Evolutionary conservation across 345 rosid species (phyloP), one percentile per base, ranked within the genome.

Genomic region (Salix exigua): DNA sequence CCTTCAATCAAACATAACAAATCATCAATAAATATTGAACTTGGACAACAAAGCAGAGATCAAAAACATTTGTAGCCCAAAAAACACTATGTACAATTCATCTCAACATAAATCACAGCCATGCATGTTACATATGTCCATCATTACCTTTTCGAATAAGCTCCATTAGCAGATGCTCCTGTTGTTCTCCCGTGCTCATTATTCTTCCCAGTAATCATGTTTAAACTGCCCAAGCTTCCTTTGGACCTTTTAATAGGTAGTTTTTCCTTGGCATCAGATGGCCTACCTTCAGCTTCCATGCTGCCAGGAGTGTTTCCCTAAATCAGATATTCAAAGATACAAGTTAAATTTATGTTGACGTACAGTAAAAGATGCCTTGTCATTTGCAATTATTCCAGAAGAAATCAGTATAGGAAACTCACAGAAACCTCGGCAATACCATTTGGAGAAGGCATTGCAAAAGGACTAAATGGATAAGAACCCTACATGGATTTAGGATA

Each of bases 141-240:
- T 25, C 75, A 70, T 86, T 73, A 89, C 99, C 99, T 93, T 86
- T 93, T 96, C 21, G 97, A 91, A 83, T 89, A 88, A 83, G 72
- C 89, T 69, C 97, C 98, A 79, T 93, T 93, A 23, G 97, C 93
- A 82, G 96, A 85, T 66, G 89, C 83, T 75, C 90, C 95, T 5
- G 91, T 81, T 75, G 89, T 73, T 90, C 90, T 93, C 67, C 89
- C 96, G 77, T 51, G 81, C 46, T 91, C 97, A 83, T 81, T 87
- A 84, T 81, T 88, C 86, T 91, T 96, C 75, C 98, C 96, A 4
- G 92, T 92, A 73, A 92, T 93, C 94, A 91, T 88, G 83, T 88
- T 96, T 85, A 96, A 83, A 83, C 98, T 96, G 75, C 99, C 98
- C 86, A 96, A 86, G 82, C 99, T 93, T 86, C 96, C 99, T 87